Evolutionary conservation across 176 grass and related monocot genomes (phyloP), one percentile per base, ranked within the genome.

Genomic region (Musa troglodytarum): DNA sequence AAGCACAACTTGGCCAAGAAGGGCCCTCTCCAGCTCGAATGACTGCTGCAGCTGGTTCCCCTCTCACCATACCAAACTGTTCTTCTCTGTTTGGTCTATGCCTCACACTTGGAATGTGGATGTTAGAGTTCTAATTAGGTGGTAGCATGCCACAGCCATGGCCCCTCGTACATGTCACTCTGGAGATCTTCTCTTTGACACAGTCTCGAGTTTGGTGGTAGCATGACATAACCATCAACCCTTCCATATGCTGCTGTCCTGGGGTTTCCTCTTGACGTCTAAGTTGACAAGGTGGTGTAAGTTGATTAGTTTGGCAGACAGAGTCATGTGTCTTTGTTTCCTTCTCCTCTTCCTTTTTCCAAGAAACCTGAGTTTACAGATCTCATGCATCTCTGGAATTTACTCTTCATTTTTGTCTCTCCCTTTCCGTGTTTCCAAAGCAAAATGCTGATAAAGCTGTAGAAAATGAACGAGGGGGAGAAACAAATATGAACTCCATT

Each of bases 1-100:
- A 98, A 98, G 87, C 84, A 96, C 76, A 96, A 78, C 72, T 83
- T 96, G 61, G 80, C 92, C 10, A 92, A 83, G 84, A 90, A 81
- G 83, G 29, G 23, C 67, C 17, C 25, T 17, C 67, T 69, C 67
- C 67, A 69, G 34, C 43, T 69, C 3, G 67, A 69, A 50, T 69
- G 14, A 69, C 9, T 69, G 6, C 25, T 28, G 9, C 22, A 5
- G 13, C 11, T 24, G 34, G 34, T 5, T 43, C 34, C 2, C 62
- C 11, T 11, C n/a, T 68, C 16, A 17, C n/a, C 15, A 1, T 8
- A 12, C 11, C 62, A 34, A 22, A 10, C 23, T 20, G 4, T 66
- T 28, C n/a, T 50, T 50, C 8, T 10, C 11, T 69, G 6, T 14
- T 69, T n/a, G 34, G 11, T 69, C 11, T 19, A 10, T 50, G 11